Evolutionary conservation across 2,329 filamentous ascomycete genomes (phyloP).

Genomic region (Talaromyces funiculosus): DNA sequence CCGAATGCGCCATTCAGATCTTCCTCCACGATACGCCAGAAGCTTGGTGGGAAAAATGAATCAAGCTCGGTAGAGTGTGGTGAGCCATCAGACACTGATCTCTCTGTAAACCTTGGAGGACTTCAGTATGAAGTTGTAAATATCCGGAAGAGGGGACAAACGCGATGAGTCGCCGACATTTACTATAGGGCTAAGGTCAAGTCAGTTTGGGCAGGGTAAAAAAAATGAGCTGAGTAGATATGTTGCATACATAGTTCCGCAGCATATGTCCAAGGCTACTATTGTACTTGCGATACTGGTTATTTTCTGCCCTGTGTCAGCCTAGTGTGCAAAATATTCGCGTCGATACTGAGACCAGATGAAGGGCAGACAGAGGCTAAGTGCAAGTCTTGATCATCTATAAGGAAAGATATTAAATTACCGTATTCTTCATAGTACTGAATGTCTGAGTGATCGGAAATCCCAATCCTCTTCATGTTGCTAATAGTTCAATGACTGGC

Average conservation of each 20-base stretch:
- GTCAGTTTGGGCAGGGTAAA: background rate
- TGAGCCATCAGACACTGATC: background rate
- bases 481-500: background rate
- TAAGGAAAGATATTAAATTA: background rate
- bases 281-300: background rate
- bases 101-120: background rate
- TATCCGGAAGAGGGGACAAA: background rate
- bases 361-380: background rate
- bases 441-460: background rate
- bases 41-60: conserved; percentile 9
- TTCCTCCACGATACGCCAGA: conserved; percentile 8
- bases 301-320: background rate
- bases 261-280: background rate
- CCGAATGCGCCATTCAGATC: conserved; percentile 13
- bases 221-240: background rate
- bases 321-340: background rate
- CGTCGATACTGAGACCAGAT: background rate
- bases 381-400: background rate
- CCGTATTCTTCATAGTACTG: conserved; percentile 7
- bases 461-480: background rate
- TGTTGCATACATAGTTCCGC: background rate
- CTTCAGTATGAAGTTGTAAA: background rate
- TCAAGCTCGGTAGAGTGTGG: background rate
- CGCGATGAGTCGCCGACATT: background rate
- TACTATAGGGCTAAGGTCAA: background rate